Evolutionary conservation across 371 early-diverging fungal species (phyloP), one percentile per base, ranked within the genome.

Genomic region (Mucor sp.): DNA sequence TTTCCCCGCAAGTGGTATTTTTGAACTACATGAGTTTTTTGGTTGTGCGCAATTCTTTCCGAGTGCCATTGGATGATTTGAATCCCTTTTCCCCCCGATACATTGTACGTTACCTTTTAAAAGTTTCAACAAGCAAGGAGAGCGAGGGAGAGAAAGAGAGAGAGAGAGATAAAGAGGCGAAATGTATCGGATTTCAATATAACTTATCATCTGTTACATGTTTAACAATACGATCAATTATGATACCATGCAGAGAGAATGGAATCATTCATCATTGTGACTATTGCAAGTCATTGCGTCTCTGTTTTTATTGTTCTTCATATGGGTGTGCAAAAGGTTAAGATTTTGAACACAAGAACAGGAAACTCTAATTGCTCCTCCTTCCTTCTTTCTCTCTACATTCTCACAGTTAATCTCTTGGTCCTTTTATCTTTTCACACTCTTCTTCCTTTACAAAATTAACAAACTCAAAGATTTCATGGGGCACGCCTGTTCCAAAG

Each of bases 401-500:
- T 19, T 47, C 47, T 47, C 21, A 21, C 47, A 41, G 17, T 41
- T 9, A 2, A 47, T n/a, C 21, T 47, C 21, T 21, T 3, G 6
- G 2, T 7, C 17, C n/a, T 47, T 47, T 21, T 21, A 5, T 19
- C n/a, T 47, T 47, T 47, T n/a, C 3, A 0, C 23, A 19, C 27
- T 6, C 53, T 25, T 15, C 8, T 55, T 55, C 25, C 21, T 5
- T 17, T 28, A 25, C 55, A 25, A 55, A 12, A 28, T 53, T 58
- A 15, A 25, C n/a, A 33, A 19, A 35, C 9, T 58, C 25, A 28
- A 33, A 21, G 30, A 28, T 55, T 25, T 44, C 21, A 66, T 66
- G 67, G 67, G 67, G 8, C 50, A 60, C 12, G 28, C 55, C 19
- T 66, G 67, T 60, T 66, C 67, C 67, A 66, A 55, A 60, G 28